Percentiles rank a stretch among this genome's conserved stretches.
phyloP scores from a whole-genome alignment of 2,329 filamentous ascomycete species.

The Chaetothyriales sp. region DNA sequence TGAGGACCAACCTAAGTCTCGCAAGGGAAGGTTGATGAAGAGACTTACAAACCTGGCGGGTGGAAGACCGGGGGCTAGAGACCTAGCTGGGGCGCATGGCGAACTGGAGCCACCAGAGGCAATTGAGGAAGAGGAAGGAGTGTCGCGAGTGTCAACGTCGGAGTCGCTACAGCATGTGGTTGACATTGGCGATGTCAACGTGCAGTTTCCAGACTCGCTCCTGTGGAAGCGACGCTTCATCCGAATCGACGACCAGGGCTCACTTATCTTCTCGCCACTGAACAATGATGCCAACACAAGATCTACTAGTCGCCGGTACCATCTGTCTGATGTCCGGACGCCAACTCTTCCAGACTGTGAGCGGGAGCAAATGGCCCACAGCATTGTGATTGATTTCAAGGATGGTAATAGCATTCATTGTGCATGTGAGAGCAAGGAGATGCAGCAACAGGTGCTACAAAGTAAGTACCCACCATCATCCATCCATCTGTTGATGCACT shows the following conservation, averaged over 20 bases:
- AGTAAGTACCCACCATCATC: too few species aligned
- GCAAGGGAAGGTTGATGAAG: constrained; percentile 48
- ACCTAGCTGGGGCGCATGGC: constrained; percentile 17
- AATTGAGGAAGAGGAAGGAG: constrained; percentile 22
- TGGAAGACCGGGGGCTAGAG: constrained; percentile 22
- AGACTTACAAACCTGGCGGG: constrained; percentile 46
- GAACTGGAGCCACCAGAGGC: constrained; percentile 17
- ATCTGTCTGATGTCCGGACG: constrained; percentile 65
- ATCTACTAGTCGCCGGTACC: constrained; percentile 61
- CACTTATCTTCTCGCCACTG: constrained; percentile 61
- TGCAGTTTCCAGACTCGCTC: constrained; percentile 90
- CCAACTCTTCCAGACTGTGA: constrained; percentile 81
- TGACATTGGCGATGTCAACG: constrained; percentile 78
- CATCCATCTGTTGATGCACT: neutral
- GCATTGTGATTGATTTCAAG: constrained; percentile 48
- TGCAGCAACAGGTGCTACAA: constrained; percentile 37
- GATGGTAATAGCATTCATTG: constrained; percentile 49
- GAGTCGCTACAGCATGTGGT: constrained; percentile 37
- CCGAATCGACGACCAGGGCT: constrained; percentile 69
- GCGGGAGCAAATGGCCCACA: constrained; percentile 82
- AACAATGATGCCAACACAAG: constrained; percentile 44
- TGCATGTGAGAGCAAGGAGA: constrained; percentile 43
- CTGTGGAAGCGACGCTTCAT: constrained; percentile 91
- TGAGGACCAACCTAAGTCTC: constrained; percentile 38
- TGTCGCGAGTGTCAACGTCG: constrained; percentile 3